These are phyloP conservation scores for Setaria italica DNA, from an alignment of 202 grass and related monocot species.

Conservation along the genomic window DNA sequence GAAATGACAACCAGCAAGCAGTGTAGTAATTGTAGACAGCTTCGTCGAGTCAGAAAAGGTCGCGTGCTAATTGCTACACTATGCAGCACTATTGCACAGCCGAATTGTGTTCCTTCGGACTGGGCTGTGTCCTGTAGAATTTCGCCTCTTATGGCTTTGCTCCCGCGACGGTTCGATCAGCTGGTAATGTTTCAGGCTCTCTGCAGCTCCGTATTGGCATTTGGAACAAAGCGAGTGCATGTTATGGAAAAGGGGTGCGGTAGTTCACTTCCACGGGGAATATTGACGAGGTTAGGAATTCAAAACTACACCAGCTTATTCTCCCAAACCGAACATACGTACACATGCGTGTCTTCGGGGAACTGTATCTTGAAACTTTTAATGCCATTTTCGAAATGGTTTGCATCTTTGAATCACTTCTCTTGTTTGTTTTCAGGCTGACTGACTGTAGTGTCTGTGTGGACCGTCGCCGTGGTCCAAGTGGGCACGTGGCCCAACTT, in stretches of 20 bases:
- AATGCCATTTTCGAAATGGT: not conserved
- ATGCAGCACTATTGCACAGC: not conserved
- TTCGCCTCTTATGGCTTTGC: not conserved
- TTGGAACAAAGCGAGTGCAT: not conserved
- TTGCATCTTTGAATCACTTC: not conserved
- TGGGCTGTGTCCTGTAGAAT: not conserved
- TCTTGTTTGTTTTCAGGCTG: not conserved
- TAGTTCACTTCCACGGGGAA: not conserved
- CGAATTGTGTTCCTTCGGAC: not conserved
- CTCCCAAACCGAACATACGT: not conserved
- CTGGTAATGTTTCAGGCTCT: not conserved
- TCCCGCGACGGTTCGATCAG: not conserved
- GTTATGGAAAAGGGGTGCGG: too few relatives aligned
- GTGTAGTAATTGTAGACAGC: not conserved
- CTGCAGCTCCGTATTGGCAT: not conserved
- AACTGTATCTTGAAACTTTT: not conserved
- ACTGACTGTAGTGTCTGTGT: not conserved
- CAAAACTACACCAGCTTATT: not conserved
- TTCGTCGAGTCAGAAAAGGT: not conserved
- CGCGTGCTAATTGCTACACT: not conserved
- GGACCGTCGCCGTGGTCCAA: not conserved
- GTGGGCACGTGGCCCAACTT: not conserved
- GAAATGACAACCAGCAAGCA: not conserved
- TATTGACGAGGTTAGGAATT: conserved; percentile 24
- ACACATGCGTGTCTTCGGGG: not conserved